Conservation (phyloP, 2,329 filamentous ascomycete genomes). For the Clathrospora elynae region DNA sequence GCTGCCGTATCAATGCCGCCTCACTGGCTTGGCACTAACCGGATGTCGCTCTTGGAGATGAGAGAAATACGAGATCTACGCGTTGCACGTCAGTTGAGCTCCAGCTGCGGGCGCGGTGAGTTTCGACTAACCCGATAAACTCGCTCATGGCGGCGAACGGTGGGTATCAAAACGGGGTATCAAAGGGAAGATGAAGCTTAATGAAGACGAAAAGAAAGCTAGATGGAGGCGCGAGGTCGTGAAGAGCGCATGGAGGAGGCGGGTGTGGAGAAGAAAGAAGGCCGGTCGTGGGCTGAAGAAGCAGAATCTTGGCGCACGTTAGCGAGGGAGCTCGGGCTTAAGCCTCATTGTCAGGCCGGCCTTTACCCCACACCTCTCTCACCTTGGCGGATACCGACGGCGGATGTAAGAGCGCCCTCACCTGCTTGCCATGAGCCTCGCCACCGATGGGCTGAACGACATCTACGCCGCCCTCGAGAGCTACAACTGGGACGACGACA, state of each 20-base stretch:
- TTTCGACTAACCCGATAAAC: slow-evolving; percentile 62
- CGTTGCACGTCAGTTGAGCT: slow-evolving; percentile 44
- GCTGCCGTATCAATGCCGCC: slow-evolving; percentile 20
- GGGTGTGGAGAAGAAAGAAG: slow-evolving; percentile 14
- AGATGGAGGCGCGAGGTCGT: slow-evolving; percentile 28
- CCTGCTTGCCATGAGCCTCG: slow-evolving; percentile 31
- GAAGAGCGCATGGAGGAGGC: slow-evolving; percentile 17
- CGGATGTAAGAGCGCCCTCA: slow-evolving; percentile 4
- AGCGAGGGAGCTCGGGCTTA: slow-evolving; percentile 21
- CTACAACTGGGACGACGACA: slow-evolving; percentile 71
- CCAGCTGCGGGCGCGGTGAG: slow-evolving; percentile 40
- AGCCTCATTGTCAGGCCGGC: slow-evolving; percentile 15
- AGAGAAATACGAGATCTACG: slow-evolving; percentile 88
- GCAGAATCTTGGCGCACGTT: slow-evolving; percentile 27
- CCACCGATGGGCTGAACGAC: slow-evolving; percentile 29
- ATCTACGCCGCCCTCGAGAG: slow-evolving; percentile 66
- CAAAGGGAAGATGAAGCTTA: slow-evolving; percentile 27
- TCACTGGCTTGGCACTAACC: slow-evolving; percentile 62
- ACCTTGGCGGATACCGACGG: slow-evolving; percentile 1
- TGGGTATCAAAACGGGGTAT: slow-evolving; percentile 34
- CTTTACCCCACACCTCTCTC: slow-evolving; percentile 31
- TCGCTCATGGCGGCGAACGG: slow-evolving; percentile 58
- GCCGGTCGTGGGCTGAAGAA: slow-evolving; percentile 23
- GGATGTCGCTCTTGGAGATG: slow-evolving; percentile 96
- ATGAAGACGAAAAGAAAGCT: slow-evolving; percentile 24